These are phyloP conservation scores for Auricularia cornea DNA, from an alignment of 768 basidiomycete species.

Conservation along the genomic window DNA sequence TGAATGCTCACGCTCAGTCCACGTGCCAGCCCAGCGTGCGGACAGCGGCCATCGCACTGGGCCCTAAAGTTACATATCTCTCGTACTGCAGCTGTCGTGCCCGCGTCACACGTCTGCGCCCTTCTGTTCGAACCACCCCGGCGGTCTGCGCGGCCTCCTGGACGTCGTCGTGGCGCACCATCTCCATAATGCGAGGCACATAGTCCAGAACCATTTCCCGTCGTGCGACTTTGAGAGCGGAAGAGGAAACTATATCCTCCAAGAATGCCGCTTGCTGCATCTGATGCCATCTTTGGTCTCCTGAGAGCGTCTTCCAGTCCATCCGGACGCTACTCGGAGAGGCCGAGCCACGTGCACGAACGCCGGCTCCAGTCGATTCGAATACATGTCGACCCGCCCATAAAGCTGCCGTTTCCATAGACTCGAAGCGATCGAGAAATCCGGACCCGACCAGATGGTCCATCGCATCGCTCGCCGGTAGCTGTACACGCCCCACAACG, in stretches of 20 bases:
- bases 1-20: neutral
- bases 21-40: neutral
- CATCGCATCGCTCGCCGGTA: neutral
- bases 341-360: neutral
- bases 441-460: neutral
- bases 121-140: constrained; percentile 10
- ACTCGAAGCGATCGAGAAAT: neutral
- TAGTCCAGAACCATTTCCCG: constrained; percentile 55
- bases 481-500: neutral
- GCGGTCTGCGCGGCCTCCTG: constrained; percentile 23
- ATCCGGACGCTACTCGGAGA: neutral
- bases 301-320: neutral
- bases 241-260: constrained; percentile 35
- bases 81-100: constrained; percentile 39
- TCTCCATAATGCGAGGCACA: constrained; percentile 54
- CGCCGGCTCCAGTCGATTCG: neutral
- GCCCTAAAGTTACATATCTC: constrained; percentile 35
- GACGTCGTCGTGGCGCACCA: constrained; percentile 59
- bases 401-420: neutral
- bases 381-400: neutral
- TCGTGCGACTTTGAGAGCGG: constrained; percentile 12
- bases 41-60: constrained; percentile 28
- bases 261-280: constrained; percentile 37
- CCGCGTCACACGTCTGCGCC: constrained; percentile 41
- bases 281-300: constrained; percentile 22